phyloP scores from a whole-genome alignment of 257 asterid genomes.

The Salvia rosmarinus region DNA sequence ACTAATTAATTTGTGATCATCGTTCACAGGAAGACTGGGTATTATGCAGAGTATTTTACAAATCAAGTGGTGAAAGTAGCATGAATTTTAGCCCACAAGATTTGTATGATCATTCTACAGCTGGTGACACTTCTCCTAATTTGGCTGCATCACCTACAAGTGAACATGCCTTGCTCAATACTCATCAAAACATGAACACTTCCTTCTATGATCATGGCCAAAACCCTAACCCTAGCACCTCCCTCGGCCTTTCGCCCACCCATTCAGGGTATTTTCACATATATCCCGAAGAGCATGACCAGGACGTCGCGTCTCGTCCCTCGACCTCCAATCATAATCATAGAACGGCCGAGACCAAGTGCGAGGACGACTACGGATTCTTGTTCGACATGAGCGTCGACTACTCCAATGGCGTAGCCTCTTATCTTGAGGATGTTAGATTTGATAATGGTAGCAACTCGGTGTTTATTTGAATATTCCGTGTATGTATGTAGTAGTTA shows the following conservation, averaged over 20 bases:
- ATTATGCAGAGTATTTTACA: conserved; percentile 80
- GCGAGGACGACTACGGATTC: conserved; percentile 48
- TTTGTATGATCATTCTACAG: conserved; percentile 1
- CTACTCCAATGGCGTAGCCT: conserved; percentile 25
- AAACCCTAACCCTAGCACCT: conserved; percentile 38
- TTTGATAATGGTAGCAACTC: conserved; percentile 44
- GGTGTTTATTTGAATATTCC: conserved; percentile 40
- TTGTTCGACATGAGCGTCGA: conserved; percentile 41
- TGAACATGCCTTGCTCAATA: conserved; percentile 22
- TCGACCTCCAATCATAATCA: conserved; percentile 20
- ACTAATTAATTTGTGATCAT: conserved; percentile 3
- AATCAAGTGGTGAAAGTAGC: conserved; percentile 52
- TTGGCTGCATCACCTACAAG: conserved; percentile 38
- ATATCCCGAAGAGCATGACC: not conserved
- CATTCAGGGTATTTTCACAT: conserved; percentile 30
- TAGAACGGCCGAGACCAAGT: conserved; percentile 29
- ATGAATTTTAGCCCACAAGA: conserved; percentile 31
- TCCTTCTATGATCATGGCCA: conserved; percentile 32
- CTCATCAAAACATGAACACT: conserved; percentile 34
- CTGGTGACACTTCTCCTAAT: conserved; percentile 37
- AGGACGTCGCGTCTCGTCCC: not conserved
- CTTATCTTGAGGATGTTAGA: conserved; percentile 31
- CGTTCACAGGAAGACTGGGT: conserved; percentile 88
- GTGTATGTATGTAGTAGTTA: not conserved
- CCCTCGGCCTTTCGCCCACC: conserved; percentile 24